phyloP scores from a whole-genome alignment of 768 basidiomycete genomes.

The Macrolepiota fuliginosa region DNA sequence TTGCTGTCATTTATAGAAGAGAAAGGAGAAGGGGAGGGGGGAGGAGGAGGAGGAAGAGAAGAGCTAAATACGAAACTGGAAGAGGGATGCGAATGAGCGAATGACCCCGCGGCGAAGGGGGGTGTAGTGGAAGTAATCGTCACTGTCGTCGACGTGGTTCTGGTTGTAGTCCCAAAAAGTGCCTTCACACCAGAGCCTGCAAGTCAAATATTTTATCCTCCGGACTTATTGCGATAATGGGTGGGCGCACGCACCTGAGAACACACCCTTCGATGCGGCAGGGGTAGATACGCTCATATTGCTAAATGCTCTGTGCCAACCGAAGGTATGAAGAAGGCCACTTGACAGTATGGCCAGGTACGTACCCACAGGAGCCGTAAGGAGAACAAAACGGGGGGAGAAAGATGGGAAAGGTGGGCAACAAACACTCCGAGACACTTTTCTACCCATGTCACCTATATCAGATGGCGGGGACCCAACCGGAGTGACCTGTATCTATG shows the following conservation, averaged over 20 bases:
- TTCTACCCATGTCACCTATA: constrained; percentile 8
- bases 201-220: background rate
- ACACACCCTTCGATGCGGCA: background rate
- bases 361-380: background rate
- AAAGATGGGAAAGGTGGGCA: background rate
- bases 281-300: background rate
- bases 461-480: background rate
- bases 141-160: background rate
- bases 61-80: background rate
- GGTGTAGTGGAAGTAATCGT: background rate
- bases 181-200: background rate
- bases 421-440: background rate
- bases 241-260: background rate
- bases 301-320: background rate
- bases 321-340: background rate
- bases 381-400: background rate
- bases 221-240: background rate
- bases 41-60: background rate
- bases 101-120: background rate
- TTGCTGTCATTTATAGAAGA: background rate
- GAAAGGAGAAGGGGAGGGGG: background rate
- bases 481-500: background rate
- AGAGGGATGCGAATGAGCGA: background rate
- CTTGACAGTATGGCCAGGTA: background rate
- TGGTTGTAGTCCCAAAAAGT: background rate